Conservation (phyloP, 208 protist genomes). For the Leishmania braziliensis region DNA sequence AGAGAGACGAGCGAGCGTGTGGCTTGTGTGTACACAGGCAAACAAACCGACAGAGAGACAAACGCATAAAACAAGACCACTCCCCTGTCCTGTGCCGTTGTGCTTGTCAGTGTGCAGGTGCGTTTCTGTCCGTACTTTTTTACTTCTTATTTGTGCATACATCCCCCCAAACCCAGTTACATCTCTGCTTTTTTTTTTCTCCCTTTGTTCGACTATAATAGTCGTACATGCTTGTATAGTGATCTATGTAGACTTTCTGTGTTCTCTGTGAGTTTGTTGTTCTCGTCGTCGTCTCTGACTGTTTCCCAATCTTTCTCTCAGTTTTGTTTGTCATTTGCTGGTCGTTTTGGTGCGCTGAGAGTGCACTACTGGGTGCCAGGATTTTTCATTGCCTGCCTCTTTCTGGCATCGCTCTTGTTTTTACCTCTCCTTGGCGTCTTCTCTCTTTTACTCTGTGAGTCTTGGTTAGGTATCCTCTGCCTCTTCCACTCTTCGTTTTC, state of each 20-base stretch:
- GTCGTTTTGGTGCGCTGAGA: not conserved
- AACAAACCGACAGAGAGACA: not conserved
- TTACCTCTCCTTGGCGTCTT: not conserved
- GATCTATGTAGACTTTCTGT: not conserved
- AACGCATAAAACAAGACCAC: not conserved
- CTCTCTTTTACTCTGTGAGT: not conserved
- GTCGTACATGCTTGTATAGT: not conserved
- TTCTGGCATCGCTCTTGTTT: not conserved
- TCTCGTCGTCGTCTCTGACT: not conserved
- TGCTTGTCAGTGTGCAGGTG: not conserved
- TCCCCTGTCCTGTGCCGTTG: not conserved
- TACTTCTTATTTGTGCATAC: not conserved
- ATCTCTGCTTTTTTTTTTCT: not conserved
- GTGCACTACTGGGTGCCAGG: not conserved
- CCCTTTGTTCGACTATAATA: not conserved
- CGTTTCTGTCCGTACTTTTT: not conserved
- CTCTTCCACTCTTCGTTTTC: slow-evolving; percentile 1
- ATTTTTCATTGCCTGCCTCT: not conserved
- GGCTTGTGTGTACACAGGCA: not conserved
- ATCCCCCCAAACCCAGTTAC: not conserved
- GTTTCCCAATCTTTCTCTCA: not conserved
- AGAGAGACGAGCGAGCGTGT: too few relatives aligned
- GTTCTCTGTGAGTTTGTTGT: not conserved
- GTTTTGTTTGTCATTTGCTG: not conserved
- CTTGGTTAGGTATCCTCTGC: not conserved